Base-by-base conservation (phyloP, 768 basidiomycete species). In the Fomitopsis pulvina region DNA sequence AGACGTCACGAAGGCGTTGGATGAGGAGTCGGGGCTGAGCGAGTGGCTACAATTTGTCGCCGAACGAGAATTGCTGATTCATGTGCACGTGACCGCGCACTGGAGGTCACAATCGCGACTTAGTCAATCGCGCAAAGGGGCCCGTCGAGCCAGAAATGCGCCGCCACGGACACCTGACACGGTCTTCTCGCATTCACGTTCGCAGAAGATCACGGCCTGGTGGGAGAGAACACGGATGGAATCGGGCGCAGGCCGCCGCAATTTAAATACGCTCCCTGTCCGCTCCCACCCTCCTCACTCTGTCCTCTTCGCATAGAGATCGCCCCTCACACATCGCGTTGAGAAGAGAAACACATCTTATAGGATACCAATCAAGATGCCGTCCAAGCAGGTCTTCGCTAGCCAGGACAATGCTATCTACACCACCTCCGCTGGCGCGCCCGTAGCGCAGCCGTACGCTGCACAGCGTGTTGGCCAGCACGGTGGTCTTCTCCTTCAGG, bases 401-500 rank as follows among this genome's bases (percentile, higher is more conserved):
- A 58, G 60, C 37, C 76, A 72, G 55, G 81, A 84, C 68, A 71
- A 72, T 53, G 79, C 81, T 18, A 59, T 76, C 50, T 94, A 92
- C 77, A 93, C 90, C 59, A 88, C 89, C 47, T 91, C 88, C 46
- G 90, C 80, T 60, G 92, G 92, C 59, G 84, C 81, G 7, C 81
- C 89, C 45, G 83, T 83, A 45, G 68, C 68, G 45, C 75, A 87
- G 64, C 91, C 90, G 0, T 92, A 92, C 63, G 80, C 80, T 29
- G 78, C 81, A 59, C 85, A 92, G 68, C 80, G 88, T 40, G 73
- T 86, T 26, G 89, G 92, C 38, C 52, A 66, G 30, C 67, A 76
- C 38, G 93, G 93, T 0, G 91, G 92, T n/a, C 81, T 95, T 26
- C 76, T 95, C 24, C 75, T 96, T 38, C 92, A 95, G 70, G 92